Base-by-base conservation (phyloP, 2,329 filamentous ascomycete species). In the Trichophyton simii region DNA sequence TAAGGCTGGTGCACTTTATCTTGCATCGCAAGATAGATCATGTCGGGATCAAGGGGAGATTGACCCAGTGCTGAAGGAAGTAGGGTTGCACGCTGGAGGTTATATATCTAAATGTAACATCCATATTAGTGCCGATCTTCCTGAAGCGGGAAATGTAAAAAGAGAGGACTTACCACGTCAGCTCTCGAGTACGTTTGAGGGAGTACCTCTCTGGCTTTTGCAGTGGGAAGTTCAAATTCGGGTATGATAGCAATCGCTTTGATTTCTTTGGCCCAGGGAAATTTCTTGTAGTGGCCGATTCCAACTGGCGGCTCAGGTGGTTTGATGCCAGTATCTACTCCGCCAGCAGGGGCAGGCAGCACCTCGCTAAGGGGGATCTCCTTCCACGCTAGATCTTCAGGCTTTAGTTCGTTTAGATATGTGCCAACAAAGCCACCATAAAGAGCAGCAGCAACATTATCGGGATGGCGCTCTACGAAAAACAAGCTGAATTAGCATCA, bases 1-100 rank as follows among this genome's bases (percentile, higher is more conserved):
- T 99, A 97, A 50, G 91, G 94, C 76, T 99, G 94, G 77, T 99
- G 94, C 64, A 99, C 85, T 76, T 91, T 95, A 79, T 99, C 94
- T 77, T 97, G 94, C 94, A 99, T 99, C 55, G 91, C 92, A 57
- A 95, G 85, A 78, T 95, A 95, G 73, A 99, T 99, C 75, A 95
- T 87, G 68, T 95, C 87, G 22, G 94, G 87, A 71, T 96, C 88
- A 1, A 91, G 92, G 8, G 94, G 92, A 6, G 88, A 92, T 72
- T 90, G 87, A 65, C 91, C 91, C 54, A 99, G 82, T 0, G 91
- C 91, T 9, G 91, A 89, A 36, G 92, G 91, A 11, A 99, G 82
- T 58, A 99, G 82, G 1, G 92, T 91, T 73, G 96, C 89, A 66
- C 94, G 84, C 77, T 97, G 94, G 68, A 97, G 81, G 77, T 99